Evolutionary conservation across 2,329 filamentous ascomycete genomes (phyloP).

Genomic region (Hymenoscyphus salicellus): DNA sequence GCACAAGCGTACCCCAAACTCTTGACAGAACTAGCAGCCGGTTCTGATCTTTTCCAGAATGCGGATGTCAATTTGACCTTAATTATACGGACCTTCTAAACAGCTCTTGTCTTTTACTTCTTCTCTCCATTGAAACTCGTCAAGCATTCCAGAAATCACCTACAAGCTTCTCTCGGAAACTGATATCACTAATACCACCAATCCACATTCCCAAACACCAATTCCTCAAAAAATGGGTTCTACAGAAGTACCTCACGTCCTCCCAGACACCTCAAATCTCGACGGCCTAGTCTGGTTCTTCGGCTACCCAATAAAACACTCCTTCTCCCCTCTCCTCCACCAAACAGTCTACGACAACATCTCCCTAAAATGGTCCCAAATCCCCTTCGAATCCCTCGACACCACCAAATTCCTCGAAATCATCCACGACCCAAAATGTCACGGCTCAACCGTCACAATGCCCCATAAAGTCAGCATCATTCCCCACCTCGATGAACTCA

Average conservation of each 20-base stretch:
- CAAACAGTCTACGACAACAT: constrained; percentile 50
- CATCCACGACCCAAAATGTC: constrained; percentile 56
- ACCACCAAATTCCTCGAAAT: constrained; percentile 49
- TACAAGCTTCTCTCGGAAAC: no score
- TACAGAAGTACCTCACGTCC: neutral
- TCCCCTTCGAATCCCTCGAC: constrained; percentile 51
- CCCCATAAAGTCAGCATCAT: constrained; percentile 77
- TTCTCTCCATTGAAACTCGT: no score
- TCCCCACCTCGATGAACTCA: constrained; percentile 67
- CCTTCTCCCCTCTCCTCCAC: constrained; percentile 54
- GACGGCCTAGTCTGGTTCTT: constrained; percentile 42
- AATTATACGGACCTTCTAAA: no score
- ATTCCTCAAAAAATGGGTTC: neutral
- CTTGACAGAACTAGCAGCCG: no score
- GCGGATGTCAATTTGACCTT: no score
- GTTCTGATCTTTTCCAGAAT: no score
- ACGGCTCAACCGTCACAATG: constrained; percentile 76
- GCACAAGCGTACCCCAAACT: no score
- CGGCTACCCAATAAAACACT: constrained; percentile 52
- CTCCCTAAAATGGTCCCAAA: constrained; percentile 49
- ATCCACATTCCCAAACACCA: no score
- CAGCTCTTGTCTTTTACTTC: no score
- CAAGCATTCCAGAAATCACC: no score
- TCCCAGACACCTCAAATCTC: constrained; percentile 20
- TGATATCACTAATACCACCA: no score